Evolutionary conservation across 2,329 filamentous ascomycete genomes (phyloP).

Genomic region (Colletotrichum sp.): DNA sequence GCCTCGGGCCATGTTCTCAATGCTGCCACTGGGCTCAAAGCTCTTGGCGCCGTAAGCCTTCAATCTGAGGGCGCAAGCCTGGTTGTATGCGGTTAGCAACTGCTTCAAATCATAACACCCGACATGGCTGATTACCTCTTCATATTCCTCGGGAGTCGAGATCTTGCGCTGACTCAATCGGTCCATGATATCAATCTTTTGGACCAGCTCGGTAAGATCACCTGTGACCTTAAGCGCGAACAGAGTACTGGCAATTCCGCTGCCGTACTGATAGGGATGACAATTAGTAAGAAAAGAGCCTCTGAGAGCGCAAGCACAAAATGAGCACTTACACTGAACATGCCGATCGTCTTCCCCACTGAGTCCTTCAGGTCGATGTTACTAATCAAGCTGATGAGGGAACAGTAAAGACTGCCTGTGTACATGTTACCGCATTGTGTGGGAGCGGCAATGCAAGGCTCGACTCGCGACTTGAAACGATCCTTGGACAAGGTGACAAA

Average conservation of each 20-base stretch:
- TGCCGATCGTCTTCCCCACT: slow-evolving; percentile 2
- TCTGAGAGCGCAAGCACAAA: neutral
- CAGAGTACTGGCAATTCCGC: slow-evolving; percentile 2
- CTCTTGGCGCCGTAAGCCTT: neutral
- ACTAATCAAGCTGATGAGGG: slow-evolving; percentile 58
- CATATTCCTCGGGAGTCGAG: neutral
- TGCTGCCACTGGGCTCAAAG: neutral
- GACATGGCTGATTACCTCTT: neutral
- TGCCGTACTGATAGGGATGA: neutral
- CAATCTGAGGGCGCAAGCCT: neutral
- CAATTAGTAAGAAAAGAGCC: neutral
- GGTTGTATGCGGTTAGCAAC: neutral
- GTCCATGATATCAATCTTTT: slow-evolving; percentile 4
- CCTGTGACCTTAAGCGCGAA: slow-evolving; percentile 5
- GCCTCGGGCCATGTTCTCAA: neutral
- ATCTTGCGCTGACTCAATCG: neutral
- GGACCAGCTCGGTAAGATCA: neutral
- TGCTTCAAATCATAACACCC: accelerated
- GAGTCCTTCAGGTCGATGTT: slow-evolving; percentile 41
- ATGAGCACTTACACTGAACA: slow-evolving; percentile 4
- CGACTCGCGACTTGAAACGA: neutral
- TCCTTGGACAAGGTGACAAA: neutral
- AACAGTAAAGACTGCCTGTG: slow-evolving; percentile 63
- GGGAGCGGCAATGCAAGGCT: neutral
- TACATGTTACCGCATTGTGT: slow-evolving; percentile 53